phyloP scores from a whole-genome alignment of 768 basidiomycete genomes.

The Tulasnella sp. region DNA sequence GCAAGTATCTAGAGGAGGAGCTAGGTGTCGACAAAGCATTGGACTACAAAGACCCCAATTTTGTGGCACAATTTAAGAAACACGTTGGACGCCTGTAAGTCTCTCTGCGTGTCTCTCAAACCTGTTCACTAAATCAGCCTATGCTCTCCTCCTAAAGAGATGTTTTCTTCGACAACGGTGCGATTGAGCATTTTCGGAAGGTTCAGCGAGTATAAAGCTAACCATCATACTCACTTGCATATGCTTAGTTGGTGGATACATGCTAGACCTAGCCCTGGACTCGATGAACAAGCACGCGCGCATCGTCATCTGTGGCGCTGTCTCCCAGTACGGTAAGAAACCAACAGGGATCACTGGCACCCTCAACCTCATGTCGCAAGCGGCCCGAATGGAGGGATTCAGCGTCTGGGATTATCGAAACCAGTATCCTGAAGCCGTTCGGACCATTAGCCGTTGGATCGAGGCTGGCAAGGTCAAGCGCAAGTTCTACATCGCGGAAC shows the following conservation, averaged over 20 bases:
- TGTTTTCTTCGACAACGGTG: constrained; percentile 68
- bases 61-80: constrained; percentile 61
- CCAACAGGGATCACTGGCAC: constrained; percentile 62
- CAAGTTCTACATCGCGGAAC: constrained; percentile 72
- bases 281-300: constrained; percentile 67
- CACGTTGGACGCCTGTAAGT: constrained; percentile 46
- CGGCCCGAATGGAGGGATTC: constrained; percentile 77
- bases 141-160: constrained; percentile 33
- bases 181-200: too few relatives aligned
- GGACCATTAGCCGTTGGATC: constrained; percentile 49
- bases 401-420: constrained; percentile 73
- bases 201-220: too few relatives aligned
- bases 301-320: constrained; percentile 75
- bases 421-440: constrained; percentile 47
- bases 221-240: too few relatives aligned
- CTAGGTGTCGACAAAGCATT: constrained; percentile 72
- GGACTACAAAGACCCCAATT: constrained; percentile 75
- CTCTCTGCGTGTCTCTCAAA: too few relatives aligned
- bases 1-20: constrained; percentile 72
- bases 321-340: constrained; percentile 61
- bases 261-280: constrained; percentile 65
- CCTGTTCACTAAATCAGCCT: too few relatives aligned
- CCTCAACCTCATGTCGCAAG: constrained; percentile 55
- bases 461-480: constrained; percentile 61
- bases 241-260: constrained; percentile 43